Percentiles rank a stretch among this genome's conserved stretches.
These are phyloP conservation scores for Patellifolia procumbens DNA, from an alignment of 179 eudicot species.

Conservation along the genomic window DNA sequence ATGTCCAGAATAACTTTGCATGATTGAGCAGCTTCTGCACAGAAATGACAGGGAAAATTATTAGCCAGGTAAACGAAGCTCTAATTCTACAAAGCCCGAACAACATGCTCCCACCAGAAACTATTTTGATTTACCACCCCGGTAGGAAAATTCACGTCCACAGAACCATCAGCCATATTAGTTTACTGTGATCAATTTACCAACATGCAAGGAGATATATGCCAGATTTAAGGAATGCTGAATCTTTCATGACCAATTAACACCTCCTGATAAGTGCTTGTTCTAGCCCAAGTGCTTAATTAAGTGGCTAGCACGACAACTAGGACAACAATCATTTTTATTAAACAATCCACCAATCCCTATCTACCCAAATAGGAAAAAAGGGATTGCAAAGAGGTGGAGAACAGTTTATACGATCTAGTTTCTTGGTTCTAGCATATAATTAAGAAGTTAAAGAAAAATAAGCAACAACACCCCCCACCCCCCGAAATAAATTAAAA, in stretches of 20 bases:
- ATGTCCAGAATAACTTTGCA: constrained; percentile 89
- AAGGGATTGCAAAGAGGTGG: not conserved
- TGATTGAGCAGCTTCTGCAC: constrained; percentile 98
- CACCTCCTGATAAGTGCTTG: not conserved
- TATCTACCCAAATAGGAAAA: not conserved
- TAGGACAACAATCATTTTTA: not conserved
- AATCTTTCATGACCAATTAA: not conserved
- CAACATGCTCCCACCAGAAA: constrained; percentile 13
- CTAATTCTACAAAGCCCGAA: constrained; percentile 4
- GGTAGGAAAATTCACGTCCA: not conserved
- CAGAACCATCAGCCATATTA: constrained; percentile 7
- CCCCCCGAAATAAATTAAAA: not conserved
- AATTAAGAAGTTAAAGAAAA: not conserved
- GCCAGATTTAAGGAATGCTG: not conserved
- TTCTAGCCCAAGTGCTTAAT: not conserved
- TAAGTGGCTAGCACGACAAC: constrained; percentile 4
- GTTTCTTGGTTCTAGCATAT: not conserved
- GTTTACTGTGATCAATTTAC: not conserved
- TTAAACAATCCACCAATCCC: not conserved
- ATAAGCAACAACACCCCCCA: not conserved
- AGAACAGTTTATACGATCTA: too few relatives aligned
- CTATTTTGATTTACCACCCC: not conserved
- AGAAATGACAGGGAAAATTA: constrained; percentile 30
- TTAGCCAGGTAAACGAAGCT: constrained; percentile 32
- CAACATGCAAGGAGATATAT: not conserved